Evolutionary conservation across 805 yeast species (phyloP).

Genomic region (Isabelozyma heimii): DNA sequence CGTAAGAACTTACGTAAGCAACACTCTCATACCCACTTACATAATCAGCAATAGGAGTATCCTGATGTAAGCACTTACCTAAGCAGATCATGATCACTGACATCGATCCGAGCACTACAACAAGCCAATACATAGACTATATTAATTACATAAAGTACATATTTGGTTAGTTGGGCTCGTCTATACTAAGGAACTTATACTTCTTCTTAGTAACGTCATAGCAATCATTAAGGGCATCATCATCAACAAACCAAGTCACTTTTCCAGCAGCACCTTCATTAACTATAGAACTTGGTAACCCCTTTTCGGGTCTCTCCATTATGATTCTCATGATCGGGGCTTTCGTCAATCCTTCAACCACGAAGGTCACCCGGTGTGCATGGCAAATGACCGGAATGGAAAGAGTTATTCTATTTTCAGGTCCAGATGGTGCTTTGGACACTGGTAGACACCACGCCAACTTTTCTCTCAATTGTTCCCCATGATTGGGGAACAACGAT

Average conservation of each 20-base stretch:
- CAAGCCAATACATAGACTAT: not conserved
- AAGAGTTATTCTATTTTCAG: slow-evolving; percentile 78
- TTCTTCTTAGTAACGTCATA: slow-evolving; percentile 66
- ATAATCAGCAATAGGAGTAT: too few species aligned
- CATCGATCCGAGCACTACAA: too few species aligned
- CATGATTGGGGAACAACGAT: slow-evolving; percentile 89
- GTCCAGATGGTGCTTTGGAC: slow-evolving; percentile 87
- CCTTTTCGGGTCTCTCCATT: slow-evolving; percentile 96
- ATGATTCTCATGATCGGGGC: slow-evolving; percentile 89
- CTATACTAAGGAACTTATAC: slow-evolving; percentile 54
- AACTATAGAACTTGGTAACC: slow-evolving; percentile 88
- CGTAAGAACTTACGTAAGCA: too few species aligned
- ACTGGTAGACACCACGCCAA: slow-evolving; percentile 96
- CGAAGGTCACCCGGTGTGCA: slow-evolving; percentile 88
- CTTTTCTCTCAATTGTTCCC: slow-evolving; percentile 79
- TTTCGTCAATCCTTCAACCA: slow-evolving; percentile 93
- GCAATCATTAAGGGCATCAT: slow-evolving; percentile 83
- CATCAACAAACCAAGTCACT: slow-evolving; percentile 96
- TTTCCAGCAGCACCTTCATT: slow-evolving; percentile 96
- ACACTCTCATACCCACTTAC: too few species aligned
- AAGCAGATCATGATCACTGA: too few species aligned
- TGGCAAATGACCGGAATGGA: slow-evolving; percentile 95
- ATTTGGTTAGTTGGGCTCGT: slow-evolving; percentile 5
- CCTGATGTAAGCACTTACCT: too few species aligned
- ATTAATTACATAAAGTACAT: not conserved